Conservation (phyloP, 2,329 filamentous ascomycete genomes). For the Xylaria sp. region DNA sequence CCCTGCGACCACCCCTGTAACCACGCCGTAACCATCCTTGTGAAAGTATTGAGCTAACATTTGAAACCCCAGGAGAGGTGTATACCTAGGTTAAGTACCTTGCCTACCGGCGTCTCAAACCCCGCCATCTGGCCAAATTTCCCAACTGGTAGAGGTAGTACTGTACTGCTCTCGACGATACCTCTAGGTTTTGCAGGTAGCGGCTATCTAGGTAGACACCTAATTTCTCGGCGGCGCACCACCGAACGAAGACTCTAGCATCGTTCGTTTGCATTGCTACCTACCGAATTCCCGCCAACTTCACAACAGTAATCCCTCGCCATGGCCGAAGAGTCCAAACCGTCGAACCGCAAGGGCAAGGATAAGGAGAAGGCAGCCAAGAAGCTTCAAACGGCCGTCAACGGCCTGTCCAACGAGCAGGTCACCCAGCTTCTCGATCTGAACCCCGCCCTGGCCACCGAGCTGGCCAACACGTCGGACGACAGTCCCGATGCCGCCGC, state of each 20-base stretch:
- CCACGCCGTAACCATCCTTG: too few relatives aligned
- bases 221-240: not conserved
- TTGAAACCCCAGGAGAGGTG: too few relatives aligned
- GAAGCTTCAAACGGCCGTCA: conserved; percentile 59
- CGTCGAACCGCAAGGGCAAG: conserved; percentile 56
- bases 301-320: not conserved
- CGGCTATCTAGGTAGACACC: too few relatives aligned
- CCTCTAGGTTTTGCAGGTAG: too few relatives aligned
- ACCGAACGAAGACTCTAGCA: not conserved
- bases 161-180: too few relatives aligned
- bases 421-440: conserved; percentile 71
- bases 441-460: conserved; percentile 73
- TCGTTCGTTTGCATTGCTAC: not conserved
- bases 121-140: conserved; percentile 21
- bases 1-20: too few relatives aligned
- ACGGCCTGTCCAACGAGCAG: conserved; percentile 60
- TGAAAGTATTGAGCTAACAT: too few relatives aligned
- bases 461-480: conserved; percentile 51
- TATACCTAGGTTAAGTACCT: not conserved
- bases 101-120: not conserved
- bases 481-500: conserved; percentile 45
- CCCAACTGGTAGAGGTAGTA: conserved; percentile 12
- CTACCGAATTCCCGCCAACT: not conserved
- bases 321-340: conserved; percentile 66
- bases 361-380: conserved; percentile 56